Evolutionary conservation across 78 protist genomes (phyloP), one percentile per base, ranked within the genome.

Genomic region (Salpingoeca rosetta): DNA sequence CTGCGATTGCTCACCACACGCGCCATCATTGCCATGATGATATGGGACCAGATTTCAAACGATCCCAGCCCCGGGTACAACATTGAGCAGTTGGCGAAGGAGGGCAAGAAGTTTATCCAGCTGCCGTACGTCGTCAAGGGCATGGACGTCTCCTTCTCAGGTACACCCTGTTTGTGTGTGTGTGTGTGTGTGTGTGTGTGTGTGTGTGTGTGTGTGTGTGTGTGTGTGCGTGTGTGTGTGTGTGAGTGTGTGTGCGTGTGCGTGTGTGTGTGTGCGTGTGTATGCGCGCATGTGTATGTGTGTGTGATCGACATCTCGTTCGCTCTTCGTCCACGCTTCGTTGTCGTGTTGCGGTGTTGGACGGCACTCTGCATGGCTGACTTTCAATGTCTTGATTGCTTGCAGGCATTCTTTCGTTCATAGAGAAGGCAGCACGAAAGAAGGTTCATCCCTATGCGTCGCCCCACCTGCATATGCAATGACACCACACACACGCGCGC

Each of bases 41-140:
- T 22, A 76, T 94, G 31, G 38, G 38, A 73, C 28, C 28, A 44
- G 24, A 85, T 97, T 31, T 88, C 99, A 39, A 98, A 98, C 82
- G 99, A 98, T 85, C 99, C 99, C 12, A 41, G 94, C 7, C 99
- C 99, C 3, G 99, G 99, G 1, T 97, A 95, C 92, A 97, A 98
- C 91, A 96, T 98, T 44, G 99, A 97, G 88, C 99, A 94, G 44
- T n/a, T 88, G 43, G 99, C 99, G 0, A 40, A 31, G 37, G 87
- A 87, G 73, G 97, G 97, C 35, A 86, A 35, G 22, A 10, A 78
- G 39, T 78, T 91, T 25, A 51, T 96, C 2, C 94, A 92, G 74
- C 85, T 98, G 12, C 99, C 99, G 12, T 51, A 51, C 65, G 17
- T 17, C 65, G 65, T 51, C 65, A 51, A 51, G 65, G 65, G 65